Conservation (phyloP, 768 basidiomycete genomes). For the Cantharellus anzutake region DNA sequence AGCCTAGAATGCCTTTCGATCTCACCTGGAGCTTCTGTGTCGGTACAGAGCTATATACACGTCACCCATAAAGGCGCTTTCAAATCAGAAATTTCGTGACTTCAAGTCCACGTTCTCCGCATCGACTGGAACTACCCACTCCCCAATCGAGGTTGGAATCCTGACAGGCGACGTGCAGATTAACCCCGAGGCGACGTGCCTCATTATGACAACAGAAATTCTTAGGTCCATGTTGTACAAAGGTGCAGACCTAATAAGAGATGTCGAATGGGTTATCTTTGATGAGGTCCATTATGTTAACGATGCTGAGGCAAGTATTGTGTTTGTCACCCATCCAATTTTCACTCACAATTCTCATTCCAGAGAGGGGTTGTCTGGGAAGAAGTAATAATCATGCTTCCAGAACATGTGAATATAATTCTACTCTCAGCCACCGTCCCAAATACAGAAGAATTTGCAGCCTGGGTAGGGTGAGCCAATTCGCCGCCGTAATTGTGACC, state of each 20-base stretch:
- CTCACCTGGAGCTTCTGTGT: neutral
- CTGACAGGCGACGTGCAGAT: slow-evolving; percentile 95
- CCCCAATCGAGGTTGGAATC: slow-evolving; percentile 46
- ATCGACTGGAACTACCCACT: slow-evolving; percentile 23
- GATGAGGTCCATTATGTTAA: slow-evolving; percentile 99
- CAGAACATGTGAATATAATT: slow-evolving; percentile 96
- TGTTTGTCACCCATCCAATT: neutral
- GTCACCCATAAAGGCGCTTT: slow-evolving; percentile 94
- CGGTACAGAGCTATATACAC: slow-evolving; percentile 80
- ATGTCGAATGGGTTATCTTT: slow-evolving; percentile 98
- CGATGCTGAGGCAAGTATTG: slow-evolving; percentile 66
- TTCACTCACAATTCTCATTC: neutral
- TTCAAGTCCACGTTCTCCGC: slow-evolving; percentile 94
- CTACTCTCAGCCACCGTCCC: slow-evolving; percentile 93
- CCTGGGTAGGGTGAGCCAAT: slow-evolving; percentile 83
- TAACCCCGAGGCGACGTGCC: slow-evolving; percentile 90
- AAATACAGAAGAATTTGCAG: slow-evolving; percentile 94
- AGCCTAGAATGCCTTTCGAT: neutral
- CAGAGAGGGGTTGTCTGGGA: slow-evolving; percentile 99
- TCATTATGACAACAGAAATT: slow-evolving; percentile 98
- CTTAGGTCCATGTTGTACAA: slow-evolving; percentile 96
- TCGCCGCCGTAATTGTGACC: neutral
- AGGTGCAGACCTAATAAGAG: slow-evolving; percentile 93
- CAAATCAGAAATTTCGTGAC: slow-evolving; percentile 97
- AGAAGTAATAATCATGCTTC: slow-evolving; percentile 99